Evolutionary conservation across 2,329 filamentous ascomycete genomes (phyloP).

Genomic region (Aspergillus intermedius): DNA sequence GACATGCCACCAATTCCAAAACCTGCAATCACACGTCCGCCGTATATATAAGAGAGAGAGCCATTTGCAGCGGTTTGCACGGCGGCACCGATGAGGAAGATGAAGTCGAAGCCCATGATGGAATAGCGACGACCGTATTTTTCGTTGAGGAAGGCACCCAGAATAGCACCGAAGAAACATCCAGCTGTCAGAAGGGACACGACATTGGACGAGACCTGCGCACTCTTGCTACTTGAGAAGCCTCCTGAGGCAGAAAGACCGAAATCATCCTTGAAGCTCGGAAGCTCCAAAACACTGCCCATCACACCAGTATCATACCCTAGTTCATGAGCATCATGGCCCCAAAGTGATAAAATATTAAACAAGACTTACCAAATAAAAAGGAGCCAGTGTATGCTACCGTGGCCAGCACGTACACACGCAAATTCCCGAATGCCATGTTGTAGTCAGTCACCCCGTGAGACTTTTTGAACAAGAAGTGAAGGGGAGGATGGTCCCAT

Average conservation of each 20-base stretch:
- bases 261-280: conserved; percentile 37
- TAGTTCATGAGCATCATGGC: conserved; percentile 6
- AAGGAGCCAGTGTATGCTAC: conserved; percentile 41
- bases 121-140: conserved; percentile 29
- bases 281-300: conserved; percentile 34
- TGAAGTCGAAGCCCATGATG: conserved; percentile 26
- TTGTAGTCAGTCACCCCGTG: not conserved
- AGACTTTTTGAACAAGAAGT: not conserved
- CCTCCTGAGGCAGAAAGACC: conserved; percentile 29
- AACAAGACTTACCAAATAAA: conserved; percentile 32
- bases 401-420: conserved; percentile 39
- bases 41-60: conserved; percentile 29
- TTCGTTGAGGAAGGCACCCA: conserved; percentile 30
- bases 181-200: conserved; percentile 33
- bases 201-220: conserved; percentile 34
- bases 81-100: conserved; percentile 31
- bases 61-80: conserved; percentile 27
- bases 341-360: not conserved
- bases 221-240: conserved; percentile 27
- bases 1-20: conserved; percentile 35
- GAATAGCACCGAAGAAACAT: conserved; percentile 35
- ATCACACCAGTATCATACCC: conserved; percentile 41
- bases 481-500: not conserved
- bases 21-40: conserved; percentile 32
- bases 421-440: conserved; percentile 35